Conservation (phyloP, 2,329 filamentous ascomycete species). For the Periconia sp. region DNA sequence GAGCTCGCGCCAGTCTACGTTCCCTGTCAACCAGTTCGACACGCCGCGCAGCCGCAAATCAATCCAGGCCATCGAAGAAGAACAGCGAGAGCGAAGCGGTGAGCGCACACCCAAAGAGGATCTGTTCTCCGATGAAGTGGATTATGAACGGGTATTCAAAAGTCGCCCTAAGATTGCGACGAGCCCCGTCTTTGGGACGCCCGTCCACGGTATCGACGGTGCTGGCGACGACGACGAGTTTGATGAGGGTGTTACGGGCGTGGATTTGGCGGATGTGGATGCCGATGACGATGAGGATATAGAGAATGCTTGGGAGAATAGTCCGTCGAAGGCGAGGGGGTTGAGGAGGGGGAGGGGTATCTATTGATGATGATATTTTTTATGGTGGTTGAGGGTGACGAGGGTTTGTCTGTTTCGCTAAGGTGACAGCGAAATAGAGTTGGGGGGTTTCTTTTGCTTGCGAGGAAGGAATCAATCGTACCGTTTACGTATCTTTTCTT, state of each 20-base stretch:
- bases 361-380: neutral
- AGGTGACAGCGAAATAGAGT: too few relatives aligned
- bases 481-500: too few relatives aligned
- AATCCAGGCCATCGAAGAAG: conserved; percentile 24
- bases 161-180: conserved; percentile 77
- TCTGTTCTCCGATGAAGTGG: conserved; percentile 69
- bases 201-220: conserved; percentile 5
- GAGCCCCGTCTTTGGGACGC: conserved; percentile 61
- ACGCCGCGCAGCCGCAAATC: conserved; percentile 48
- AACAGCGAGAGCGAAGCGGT: conserved; percentile 1
- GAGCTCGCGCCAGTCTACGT: conserved; percentile 37
- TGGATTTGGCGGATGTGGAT: conserved; percentile 36
- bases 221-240: conserved; percentile 10
- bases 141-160: conserved; percentile 82
- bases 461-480: too few relatives aligned
- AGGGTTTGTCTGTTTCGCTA: too few relatives aligned
- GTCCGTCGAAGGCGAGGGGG: conserved; percentile 28
- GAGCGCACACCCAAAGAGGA: conserved; percentile 63
- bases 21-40: conserved; percentile 60
- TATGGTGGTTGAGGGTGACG: too few relatives aligned
- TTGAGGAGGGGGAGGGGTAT: neutral
- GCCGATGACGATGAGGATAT: conserved; percentile 25
- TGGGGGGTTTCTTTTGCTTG: too few relatives aligned
- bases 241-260: conserved; percentile 32
- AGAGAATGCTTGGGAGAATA: conserved; percentile 30